Evolutionary conservation across 371 early-diverging fungal genomes (phyloP), one percentile per base, ranked within the genome.

Genomic region (Apophysomyces variabilis): DNA sequence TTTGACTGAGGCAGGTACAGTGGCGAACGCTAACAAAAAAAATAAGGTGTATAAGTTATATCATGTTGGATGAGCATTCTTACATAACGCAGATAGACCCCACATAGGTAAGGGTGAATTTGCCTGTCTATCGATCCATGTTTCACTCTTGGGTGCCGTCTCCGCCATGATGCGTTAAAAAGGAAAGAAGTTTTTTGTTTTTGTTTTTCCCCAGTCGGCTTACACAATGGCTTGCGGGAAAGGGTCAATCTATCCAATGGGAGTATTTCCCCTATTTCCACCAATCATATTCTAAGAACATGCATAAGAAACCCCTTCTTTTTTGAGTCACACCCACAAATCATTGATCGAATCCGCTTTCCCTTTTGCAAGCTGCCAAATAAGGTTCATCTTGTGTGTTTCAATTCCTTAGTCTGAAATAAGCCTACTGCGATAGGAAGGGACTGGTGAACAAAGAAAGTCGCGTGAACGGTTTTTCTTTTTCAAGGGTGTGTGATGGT

Each of bases 1-100:
- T 38, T 60, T 71, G 9, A 73, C 68, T 32, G 83, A 64, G 26
- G 70, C 61, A 8, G 83, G 83, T 36, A 83, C 47, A 36, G 71
- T 47, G 38, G 75, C 75, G 32, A 74, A 70, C 38, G 75, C 83
- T 83, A 58, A 35, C 14, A 13, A 36, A 47, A 45, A 7, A 47
- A 44, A 26, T 1, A 26, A 26, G 32, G 35, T 65, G 4, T 18
- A 45, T 38, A 54, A 26, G 46, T 32, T 45, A 57, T 56, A n/a
- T 46, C 38, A 46, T n/a, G 8, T 35, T 8, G 36, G 7, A 44
- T 45, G 58, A n/a, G n/a, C 3, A 66, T 26, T 26, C 62, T 66
- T 77, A 82, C 83, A 66, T 18, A 73, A 44, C 13, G 73, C 79
- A 57, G 80, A 74, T 16, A 83, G 60, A 21, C 68, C 80, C 83